Base-by-base conservation (phyloP, 257 asterid genomes). In the Fraxinus americana region DNA sequence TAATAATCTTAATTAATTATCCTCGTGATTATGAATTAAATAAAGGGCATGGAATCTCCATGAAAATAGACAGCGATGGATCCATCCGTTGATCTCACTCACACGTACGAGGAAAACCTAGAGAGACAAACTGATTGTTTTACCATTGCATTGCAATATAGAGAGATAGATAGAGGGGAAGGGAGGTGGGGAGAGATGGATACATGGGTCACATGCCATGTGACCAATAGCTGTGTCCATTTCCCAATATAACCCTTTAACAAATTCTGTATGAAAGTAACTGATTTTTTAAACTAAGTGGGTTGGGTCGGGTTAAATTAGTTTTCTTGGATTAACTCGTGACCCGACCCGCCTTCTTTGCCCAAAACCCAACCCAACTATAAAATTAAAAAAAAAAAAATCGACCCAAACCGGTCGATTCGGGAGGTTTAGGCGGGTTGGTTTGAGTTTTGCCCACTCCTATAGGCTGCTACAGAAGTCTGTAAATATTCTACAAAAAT, bases 191-290 rank as follows among this genome's bases (percentile, higher is more conserved):
- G 39, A 35, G 39, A 65, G 75, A 48, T 34, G 66, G 74, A 84
- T 72, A 80, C 70, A 71, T 75, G 91, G 89, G 92, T 89, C 92
- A 91, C 94, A 88, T 85, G 94, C 87, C 97, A 91, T 94, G 96
- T 94, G 96, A 88, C 76, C 82, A 83, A 79, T 97, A 91, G 93
- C 94, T 89, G 92, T 87, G 86, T 82, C 59, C 23, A 32, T 9
- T 4, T 36, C 61, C 27, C 27, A 21, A 9, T 41, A n/a, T n/a
- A n/a, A 16, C 2, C 36, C 25, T 41, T 32, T 52, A 17, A 52
- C 8, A 52, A 52, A 14, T 52, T n/a, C n/a, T n/a, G n/a, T n/a
- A n/a, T n/a, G n/a, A n/a, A n/a, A n/a, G n/a, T n/a, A n/a, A n/a
- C n/a, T n/a, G n/a, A n/a, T n/a, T n/a, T n/a, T n/a, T n/a, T n/a